These are phyloP conservation scores for Jamesozyma rosinii DNA, from an alignment of 805 yeast species.

Conservation along the genomic window DNA sequence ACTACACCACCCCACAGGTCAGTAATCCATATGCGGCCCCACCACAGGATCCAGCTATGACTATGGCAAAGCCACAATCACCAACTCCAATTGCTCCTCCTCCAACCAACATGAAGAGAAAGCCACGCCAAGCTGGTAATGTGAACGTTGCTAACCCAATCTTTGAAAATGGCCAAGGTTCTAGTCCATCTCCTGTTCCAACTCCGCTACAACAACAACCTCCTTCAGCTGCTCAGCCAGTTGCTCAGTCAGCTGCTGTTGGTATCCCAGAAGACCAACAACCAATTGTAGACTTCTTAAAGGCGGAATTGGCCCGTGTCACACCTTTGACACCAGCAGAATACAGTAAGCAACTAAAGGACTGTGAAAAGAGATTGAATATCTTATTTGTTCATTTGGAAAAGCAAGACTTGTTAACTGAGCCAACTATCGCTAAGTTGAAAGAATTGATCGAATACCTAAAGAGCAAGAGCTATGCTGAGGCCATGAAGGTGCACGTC, in stretches of 20 bases:
- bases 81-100: slow-evolving; percentile 31
- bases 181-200: slow-evolving; percentile 5
- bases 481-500: slow-evolving; percentile 48
- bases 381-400: slow-evolving; percentile 71
- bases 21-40: slow-evolving; percentile 35
- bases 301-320: slow-evolving; percentile 47
- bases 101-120: slow-evolving; percentile 21
- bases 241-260: slow-evolving; percentile 21
- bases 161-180: too few species aligned
- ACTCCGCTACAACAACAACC: neutral
- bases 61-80: slow-evolving; percentile 12
- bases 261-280: slow-evolving; percentile 45
- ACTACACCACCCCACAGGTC: slow-evolving; percentile 22
- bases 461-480: slow-evolving; percentile 42
- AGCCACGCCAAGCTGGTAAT: slow-evolving; percentile 11
- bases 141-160: slow-evolving; percentile 19
- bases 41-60: slow-evolving; percentile 1
- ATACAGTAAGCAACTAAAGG: slow-evolving; percentile 62
- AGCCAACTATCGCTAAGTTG: slow-evolving; percentile 47
- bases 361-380: slow-evolving; percentile 73
- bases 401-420: slow-evolving; percentile 55
- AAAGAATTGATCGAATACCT: slow-evolving; percentile 43
- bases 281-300: slow-evolving; percentile 52
- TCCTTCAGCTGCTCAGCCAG: slow-evolving; percentile 2
- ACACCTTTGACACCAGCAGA: slow-evolving; percentile 69